A percentile compares a stretch with the other conserved stretches of the same genome.
Evolutionary conservation across 2,329 filamentous ascomycete species (phyloP).

Genomic region (Teratosphaeria zuluensis): DNA sequence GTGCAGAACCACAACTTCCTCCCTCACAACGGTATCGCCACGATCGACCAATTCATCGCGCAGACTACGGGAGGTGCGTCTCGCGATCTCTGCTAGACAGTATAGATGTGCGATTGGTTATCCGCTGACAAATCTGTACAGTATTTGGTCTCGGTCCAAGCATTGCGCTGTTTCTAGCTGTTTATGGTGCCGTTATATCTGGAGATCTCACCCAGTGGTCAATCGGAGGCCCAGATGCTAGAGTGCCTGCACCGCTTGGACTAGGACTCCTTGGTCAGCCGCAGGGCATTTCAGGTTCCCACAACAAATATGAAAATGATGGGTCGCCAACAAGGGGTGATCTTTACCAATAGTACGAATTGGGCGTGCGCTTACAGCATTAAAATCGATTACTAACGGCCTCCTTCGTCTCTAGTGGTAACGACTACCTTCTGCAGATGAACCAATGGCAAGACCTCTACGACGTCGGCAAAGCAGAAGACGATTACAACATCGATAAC

Average conservation of each 20-base stretch:
- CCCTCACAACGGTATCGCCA: constrained; percentile 25
- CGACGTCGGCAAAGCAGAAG: not conserved
- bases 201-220: constrained; percentile 20
- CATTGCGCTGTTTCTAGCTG: constrained; percentile 22
- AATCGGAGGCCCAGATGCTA: constrained; percentile 14
- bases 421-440: not conserved
- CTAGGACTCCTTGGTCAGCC: constrained; percentile 4
- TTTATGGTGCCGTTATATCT: constrained; percentile 24
- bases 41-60: constrained; percentile 25
- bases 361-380: not conserved
- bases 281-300: constrained; percentile 14
- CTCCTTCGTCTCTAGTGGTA: not conserved
- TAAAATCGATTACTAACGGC: not conserved
- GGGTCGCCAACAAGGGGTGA: constrained; percentile 23
- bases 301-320: constrained; percentile 28
- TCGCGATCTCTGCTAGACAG: not conserved
- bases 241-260: not conserved
- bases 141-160: constrained; percentile 8
- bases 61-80: constrained; percentile 8
- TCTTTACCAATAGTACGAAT: constrained; percentile 12
- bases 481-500: not conserved
- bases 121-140: not conserved
- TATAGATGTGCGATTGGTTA: not conserved
- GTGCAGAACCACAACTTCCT: constrained; percentile 14
- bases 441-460: not conserved